Percentiles rank a stretch among this genome's conserved stretches.
These are phyloP conservation scores for Peronospora destructor DNA, from an alignment of 352 stramenopile genomes.

Conservation along the genomic window DNA sequence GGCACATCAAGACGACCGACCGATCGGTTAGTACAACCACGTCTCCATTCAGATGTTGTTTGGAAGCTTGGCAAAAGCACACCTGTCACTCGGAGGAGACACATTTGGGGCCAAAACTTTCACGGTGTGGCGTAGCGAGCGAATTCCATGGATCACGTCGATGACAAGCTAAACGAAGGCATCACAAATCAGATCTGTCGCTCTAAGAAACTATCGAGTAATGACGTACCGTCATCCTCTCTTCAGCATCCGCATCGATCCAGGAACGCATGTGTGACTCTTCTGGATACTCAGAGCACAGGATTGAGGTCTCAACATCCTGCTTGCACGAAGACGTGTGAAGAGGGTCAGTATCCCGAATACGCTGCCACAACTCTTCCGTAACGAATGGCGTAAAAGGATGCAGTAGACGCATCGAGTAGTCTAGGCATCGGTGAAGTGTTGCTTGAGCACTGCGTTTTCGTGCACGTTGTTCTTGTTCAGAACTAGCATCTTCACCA, in stretches of 20 bases:
- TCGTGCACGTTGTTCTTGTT: conserved; percentile 43
- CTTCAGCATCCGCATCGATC: conserved; percentile 77
- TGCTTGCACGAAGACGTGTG: conserved; percentile 8
- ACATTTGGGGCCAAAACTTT: conserved; percentile 60
- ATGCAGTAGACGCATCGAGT: conserved; percentile 94
- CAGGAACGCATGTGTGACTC: conserved; percentile 72
- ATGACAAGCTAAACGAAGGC: conserved; percentile 45
- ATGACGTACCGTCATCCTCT: conserved; percentile 73
- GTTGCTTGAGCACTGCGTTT: conserved; percentile 85
- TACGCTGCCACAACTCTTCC: conserved; percentile 96
- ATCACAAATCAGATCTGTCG: not conserved
- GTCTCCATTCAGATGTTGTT: not conserved
- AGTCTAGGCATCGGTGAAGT: conserved; percentile 92
- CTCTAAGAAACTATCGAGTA: not conserved
- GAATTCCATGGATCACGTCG: conserved; percentile 89
- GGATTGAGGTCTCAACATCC: conserved; percentile 41
- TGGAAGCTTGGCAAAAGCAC: not conserved
- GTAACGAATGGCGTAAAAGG: conserved; percentile 99
- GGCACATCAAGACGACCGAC: not conserved
- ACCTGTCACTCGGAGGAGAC: conserved; percentile 21
- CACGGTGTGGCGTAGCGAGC: conserved; percentile 85
- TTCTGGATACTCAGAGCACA: conserved; percentile 79
- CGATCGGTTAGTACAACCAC: conserved; percentile 1
- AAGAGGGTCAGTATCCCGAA: conserved; percentile 45
- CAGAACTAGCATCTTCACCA: conserved; percentile 16